Conservation (phyloP, 208 protist genomes). For the Endotrypanum monterogeii region DNA sequence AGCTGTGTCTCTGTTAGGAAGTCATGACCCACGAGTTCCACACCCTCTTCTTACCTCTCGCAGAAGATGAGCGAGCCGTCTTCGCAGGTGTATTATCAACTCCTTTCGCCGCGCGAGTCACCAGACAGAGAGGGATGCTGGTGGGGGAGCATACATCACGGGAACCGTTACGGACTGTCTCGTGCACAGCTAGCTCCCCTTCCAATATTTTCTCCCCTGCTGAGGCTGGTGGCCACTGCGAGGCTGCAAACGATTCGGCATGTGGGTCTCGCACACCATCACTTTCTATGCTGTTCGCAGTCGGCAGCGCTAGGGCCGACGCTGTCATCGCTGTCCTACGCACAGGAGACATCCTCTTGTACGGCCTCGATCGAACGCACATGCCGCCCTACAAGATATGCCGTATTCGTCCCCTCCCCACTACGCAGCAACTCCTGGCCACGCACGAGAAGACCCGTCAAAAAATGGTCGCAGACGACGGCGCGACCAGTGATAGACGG, state of each 20-base stretch:
- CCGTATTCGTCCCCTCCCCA: constrained; percentile 41
- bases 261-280: background rate
- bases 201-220: constrained; percentile 18
- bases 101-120: constrained; percentile 6
- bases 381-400: constrained; percentile 45
- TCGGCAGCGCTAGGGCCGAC: constrained; percentile 47
- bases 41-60: constrained; percentile 35
- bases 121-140: constrained; percentile 9
- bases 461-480: background rate
- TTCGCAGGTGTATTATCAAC: constrained; percentile 29
- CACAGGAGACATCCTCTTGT: constrained; percentile 53
- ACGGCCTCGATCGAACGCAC: constrained; percentile 34
- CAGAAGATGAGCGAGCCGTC: constrained; percentile 32
- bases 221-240: background rate
- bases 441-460: background rate
- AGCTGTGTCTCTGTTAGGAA: background rate
- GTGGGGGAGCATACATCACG: constrained; percentile 14
- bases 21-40: constrained; percentile 19
- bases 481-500: background rate
- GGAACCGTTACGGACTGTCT: background rate
- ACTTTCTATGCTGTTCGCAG: constrained; percentile 40
- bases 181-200: background rate
- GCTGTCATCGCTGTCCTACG: constrained; percentile 55
- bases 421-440: constrained; percentile 24
- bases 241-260: background rate